phyloP scores from a whole-genome alignment of 139 green algal genomes.

The Tetratostichococcus sp. region DNA sequence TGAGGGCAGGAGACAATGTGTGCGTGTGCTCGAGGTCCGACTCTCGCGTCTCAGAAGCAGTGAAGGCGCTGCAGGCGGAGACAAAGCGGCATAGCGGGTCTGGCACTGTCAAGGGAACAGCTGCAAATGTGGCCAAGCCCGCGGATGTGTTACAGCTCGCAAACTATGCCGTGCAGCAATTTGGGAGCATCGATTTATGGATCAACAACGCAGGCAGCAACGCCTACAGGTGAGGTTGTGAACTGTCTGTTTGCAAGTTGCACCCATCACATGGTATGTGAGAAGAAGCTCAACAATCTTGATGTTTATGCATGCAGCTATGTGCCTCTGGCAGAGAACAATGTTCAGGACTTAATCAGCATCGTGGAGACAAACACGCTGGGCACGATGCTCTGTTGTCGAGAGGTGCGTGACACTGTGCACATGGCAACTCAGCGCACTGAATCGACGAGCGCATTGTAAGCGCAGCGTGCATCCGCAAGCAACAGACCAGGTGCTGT shows the following conservation, averaged over 20 bases:
- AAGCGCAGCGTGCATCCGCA: too few species aligned
- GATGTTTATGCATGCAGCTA: conserved; percentile 30
- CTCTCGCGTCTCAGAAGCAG: neutral
- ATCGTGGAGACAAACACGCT: conserved; percentile 92
- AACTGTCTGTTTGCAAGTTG: too few species aligned
- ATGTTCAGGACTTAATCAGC: conserved; percentile 60
- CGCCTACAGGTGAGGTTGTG: conserved; percentile 53
- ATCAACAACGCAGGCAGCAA: conserved; percentile 83
- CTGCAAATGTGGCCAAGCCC: conserved; percentile 57
- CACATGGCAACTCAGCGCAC: too few species aligned
- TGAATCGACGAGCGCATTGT: too few species aligned
- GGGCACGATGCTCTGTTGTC: conserved; percentile 85
- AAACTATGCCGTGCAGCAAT: conserved; percentile 44
- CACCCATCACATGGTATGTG: too few species aligned
- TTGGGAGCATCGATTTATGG: conserved; percentile 64
- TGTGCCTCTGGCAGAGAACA: conserved; percentile 55
- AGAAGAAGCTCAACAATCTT: too few species aligned
- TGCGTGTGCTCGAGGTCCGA: conserved; percentile 64
- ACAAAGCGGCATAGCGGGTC: neutral
- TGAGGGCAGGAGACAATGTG: conserved; percentile 59
- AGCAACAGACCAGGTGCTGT: too few species aligned
- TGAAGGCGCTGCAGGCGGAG: neutral
- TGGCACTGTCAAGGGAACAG: conserved; percentile 30
- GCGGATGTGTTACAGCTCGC: conserved; percentile 61
- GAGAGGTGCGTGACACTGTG: conserved; percentile 52